Base-by-base conservation (phyloP, 495 filamentous ascomycete species). In the Penicillium egyptiacum region DNA sequence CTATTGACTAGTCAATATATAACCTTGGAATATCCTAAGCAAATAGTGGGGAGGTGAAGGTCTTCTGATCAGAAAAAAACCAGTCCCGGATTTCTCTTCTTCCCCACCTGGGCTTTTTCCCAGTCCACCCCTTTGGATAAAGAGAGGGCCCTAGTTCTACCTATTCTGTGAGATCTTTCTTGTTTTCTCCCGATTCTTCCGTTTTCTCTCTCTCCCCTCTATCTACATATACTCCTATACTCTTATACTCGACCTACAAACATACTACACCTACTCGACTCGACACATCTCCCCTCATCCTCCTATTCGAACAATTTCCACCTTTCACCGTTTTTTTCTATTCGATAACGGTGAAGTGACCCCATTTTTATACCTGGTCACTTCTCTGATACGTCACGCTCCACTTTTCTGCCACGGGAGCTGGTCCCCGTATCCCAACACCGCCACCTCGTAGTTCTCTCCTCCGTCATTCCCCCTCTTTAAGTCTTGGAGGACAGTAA, bases 21-120 rank as follows among this genome's bases (percentile, higher is more conserved):
- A 26, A 26, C n/a, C n/a, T n/a, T n/a, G n/a, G n/a, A n/a, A n/a
- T n/a, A 25, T 25, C 25, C 6, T 28, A 10, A 10, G 28, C 4
- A 43, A 64, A 60, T 56, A 60, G 54, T 48, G 47, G 63, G 63
- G 67, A 50, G 55, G 63, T 71, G 67, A 71, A 70, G 73, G 73
- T 75, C 73, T 70, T 73, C 70, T 74, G 73, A 75, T 74, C 73
- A 76, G 62, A 73, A 61, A 57, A 65, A 64, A 60, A 58, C 56
- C 56, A 60, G 65, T 65, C 61, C 61, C 60, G 59, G 64, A 64
- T 65, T 67, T 65, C 63, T 64, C 53, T 35, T 48, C 53, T 50
- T 50, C 50, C 51, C 50, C 55, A 42, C 50, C 25, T 48, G 16
- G 25, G 28, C 54, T 51, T 50, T n/a, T 56, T 6, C 35, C 2